Base-by-base conservation (phyloP, 2,329 filamentous ascomycete genomes). In the Fusarium mundagurra region DNA sequence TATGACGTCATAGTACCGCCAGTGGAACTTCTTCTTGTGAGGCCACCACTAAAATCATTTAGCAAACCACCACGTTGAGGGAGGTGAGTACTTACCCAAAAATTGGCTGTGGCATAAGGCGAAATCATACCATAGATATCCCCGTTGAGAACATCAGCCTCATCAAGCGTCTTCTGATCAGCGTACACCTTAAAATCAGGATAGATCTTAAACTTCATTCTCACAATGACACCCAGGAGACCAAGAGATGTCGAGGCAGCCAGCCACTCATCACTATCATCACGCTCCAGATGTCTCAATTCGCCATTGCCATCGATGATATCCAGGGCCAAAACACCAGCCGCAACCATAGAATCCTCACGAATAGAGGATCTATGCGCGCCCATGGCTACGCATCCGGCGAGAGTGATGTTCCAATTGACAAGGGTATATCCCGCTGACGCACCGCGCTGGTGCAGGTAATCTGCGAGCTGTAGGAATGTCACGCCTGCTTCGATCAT, bases 161-260 rank as follows among this genome's bases (percentile, higher is more conserved):
- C 60, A 1, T 66, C 47, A 0, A 47, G 12, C 1, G 60, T 66
- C 14, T 66, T 64, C 11, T 66, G 60, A 5, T 66, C 63, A 3
- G 60, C 60, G 6, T 66, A 66, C 10, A 66, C 63, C 34, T 66
- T 66, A 0, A 66, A 66, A n/a, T 66, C 60, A 1, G 60, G 60
- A 36, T 66, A 66, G n/a, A 66, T 34, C 29, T 66, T 66, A 13
- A 66, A 66, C 5, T 66, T 64, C 34, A 66, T 66, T 6, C 60
- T 64, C 1, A 64, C 60, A 6, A 66, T 66, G 4, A 66, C 39
- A 24, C 63, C 63, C 0, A 66, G 1, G 0, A 66, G 47, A 0
- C 63, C 63, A 9, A 66, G 13, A 1, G 63, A 66, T 1, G 60
- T 66, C 3, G 60, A 66, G 2, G 63, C 47, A 14, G 63, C 60